phyloP scores from a whole-genome alignment of 352 stramenopile species.

The Pilasporangium apinafurcum region DNA sequence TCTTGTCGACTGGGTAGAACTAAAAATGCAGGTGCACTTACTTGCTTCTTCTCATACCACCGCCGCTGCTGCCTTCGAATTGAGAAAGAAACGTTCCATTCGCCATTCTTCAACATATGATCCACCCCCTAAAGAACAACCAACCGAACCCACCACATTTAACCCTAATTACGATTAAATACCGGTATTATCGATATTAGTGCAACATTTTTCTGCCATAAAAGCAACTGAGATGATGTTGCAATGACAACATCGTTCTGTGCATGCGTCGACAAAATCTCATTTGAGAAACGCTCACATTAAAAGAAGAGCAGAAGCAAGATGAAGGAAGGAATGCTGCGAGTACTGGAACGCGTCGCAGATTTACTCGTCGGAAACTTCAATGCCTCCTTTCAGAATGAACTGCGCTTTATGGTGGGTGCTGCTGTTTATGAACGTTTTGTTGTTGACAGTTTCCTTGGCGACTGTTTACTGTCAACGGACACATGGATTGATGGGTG shows the following conservation, averaged over 20 bases:
- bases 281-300: no score
- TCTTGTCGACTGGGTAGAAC: no score
- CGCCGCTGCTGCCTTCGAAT: background rate
- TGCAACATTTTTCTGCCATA: background rate
- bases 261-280: no score
- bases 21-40: no score
- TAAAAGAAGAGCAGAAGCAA: slow-evolving; percentile 1
- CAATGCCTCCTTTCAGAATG: slow-evolving; percentile 77
- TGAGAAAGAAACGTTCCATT: background rate
- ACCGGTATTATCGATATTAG: no score
- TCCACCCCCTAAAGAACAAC: background rate
- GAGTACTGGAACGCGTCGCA: slow-evolving; percentile 52
- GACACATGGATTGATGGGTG: slow-evolving; percentile 1
- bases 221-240: background rate
- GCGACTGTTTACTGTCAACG: no score
- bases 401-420: slow-evolving; percentile 80
- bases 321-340: slow-evolving; percentile 66
- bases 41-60: no score
- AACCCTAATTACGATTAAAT: no score
- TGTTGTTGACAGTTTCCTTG: no score
- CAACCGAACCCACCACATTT: no score
- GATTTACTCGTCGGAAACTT: slow-evolving; percentile 81
- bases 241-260: no score
- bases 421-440: background rate
- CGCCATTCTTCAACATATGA: background rate